Base-by-base conservation (phyloP, 208 protist species). In the Angomonas deanei region DNA sequence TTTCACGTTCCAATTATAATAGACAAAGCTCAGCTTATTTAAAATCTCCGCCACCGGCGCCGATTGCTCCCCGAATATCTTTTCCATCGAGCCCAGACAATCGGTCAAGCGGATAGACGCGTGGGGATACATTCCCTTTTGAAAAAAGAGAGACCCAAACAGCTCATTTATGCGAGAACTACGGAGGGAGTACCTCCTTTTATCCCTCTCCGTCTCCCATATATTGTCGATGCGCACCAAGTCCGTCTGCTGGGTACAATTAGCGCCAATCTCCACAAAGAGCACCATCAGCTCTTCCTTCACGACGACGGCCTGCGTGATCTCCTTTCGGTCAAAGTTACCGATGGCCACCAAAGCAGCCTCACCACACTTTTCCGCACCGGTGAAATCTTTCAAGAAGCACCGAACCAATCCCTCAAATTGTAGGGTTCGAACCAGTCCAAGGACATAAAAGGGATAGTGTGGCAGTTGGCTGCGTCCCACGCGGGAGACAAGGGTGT, bases 21-120 rank as follows among this genome's bases (percentile, higher is more conserved):
- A 88, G 2, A 78, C 70, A 52, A 76, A 78, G 21, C 74, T 68
- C 21, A 88, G 63, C 57, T 80, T 78, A 66, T 84, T 81, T 28
- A 84, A 64, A 39, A 78, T 56, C 60, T 80, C 71, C 17, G 65
- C 77, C 17, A 71, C 76, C 1, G 67, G 67, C 47, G 57, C 48
- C 19, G 76, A 77, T 4, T 54, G 63, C 4, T 61, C 53, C 26
- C 80, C 80, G 15, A 77, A 55, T 39, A 87, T 63, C 28, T 71
- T 42, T 59, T 74, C 70, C 36, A 57, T 66, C 31, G 71, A 70
- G 38, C 80, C 69, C 21, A 84, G 48, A 42, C 69, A 76, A 33
- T 84, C 81, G 58, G 74, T 74, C n/a, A 88, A 61, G 26, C 69
- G 64, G 13, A 54, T 66, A 17, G 66, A 73, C 0, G 81, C 81